Percentiles rank a stretch among this genome's conserved stretches.
These are phyloP conservation scores for Termitomyces sp. DNA, from an alignment of 768 basidiomycete genomes.

Conservation along the genomic window DNA sequence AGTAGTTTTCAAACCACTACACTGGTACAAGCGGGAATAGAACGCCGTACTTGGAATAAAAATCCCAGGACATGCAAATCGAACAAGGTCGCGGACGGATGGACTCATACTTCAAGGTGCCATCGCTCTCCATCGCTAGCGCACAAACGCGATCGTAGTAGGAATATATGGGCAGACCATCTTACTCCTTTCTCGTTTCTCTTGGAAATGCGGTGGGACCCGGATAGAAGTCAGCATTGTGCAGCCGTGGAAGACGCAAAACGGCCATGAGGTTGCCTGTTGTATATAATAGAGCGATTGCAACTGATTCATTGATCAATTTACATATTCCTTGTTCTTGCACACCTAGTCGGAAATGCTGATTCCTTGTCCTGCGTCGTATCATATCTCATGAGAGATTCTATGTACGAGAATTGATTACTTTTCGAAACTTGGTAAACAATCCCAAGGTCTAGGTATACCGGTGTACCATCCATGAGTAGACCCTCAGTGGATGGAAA, in stretches of 20 bases:
- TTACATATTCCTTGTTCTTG: too few relatives aligned
- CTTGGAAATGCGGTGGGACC: not conserved
- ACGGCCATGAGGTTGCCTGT: too few relatives aligned
- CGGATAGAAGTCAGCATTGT: not conserved
- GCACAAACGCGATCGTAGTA: not conserved
- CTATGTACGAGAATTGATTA: not conserved
- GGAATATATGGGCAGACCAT: not conserved
- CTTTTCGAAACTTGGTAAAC: constrained; percentile 1
- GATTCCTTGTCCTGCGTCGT: not conserved
- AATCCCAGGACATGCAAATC: too few relatives aligned
- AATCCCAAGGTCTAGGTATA: not conserved
- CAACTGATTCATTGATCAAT: too few relatives aligned
- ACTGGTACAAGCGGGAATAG: too few relatives aligned
- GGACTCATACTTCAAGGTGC: too few relatives aligned
- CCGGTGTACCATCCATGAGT: not conserved
- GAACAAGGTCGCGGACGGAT: too few relatives aligned
- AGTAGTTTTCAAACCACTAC: too few relatives aligned
- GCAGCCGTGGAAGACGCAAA: not conserved
- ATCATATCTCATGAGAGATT: not conserved
- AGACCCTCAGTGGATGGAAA: not conserved
- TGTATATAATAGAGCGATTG: too few relatives aligned
- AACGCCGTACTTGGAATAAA: too few relatives aligned
- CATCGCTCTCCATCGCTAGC: too few relatives aligned
- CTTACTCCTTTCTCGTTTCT: not conserved
- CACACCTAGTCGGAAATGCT: not conserved